Conservation (phyloP, 2,329 filamentous ascomycete species). For the Botrytis aclada region DNA sequence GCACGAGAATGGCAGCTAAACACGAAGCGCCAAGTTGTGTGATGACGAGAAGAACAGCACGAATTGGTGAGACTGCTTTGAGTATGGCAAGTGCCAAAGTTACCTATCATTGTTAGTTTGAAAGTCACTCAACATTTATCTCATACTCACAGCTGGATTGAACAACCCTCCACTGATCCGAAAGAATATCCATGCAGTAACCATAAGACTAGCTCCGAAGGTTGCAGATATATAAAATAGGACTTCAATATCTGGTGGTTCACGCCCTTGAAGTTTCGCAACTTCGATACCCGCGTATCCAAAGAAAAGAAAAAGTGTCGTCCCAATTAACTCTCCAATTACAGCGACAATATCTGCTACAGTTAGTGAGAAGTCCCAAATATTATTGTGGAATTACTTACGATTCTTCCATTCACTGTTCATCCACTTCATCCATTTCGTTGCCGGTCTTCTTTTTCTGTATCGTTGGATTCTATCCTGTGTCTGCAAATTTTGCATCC, state of each 20-base stretch:
- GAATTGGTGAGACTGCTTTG: constrained; percentile 36
- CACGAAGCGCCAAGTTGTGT: constrained; percentile 40
- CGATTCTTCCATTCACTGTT: constrained; percentile 22
- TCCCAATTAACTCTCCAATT: constrained; percentile 37
- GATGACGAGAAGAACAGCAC: constrained; percentile 37
- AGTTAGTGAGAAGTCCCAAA: background rate
- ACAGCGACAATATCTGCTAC: constrained; percentile 32
- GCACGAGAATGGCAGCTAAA: constrained; percentile 43
- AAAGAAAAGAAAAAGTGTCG: constrained; percentile 40
- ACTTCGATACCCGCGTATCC: constrained; percentile 36
- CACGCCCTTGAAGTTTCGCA: constrained; percentile 17
- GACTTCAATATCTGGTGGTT: constrained; percentile 36
- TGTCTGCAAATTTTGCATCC: constrained; percentile 13
- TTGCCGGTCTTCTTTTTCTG: background rate
- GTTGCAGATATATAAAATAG: constrained; percentile 39
- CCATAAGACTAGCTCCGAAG: constrained; percentile 43
- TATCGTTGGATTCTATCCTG: background rate
- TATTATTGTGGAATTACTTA: constrained; percentile 22
- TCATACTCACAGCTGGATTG: constrained; percentile 43
- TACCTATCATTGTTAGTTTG: constrained; percentile 24
- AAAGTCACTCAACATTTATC: background rate
- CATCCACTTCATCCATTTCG: constrained; percentile 19
- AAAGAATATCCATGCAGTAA: constrained; percentile 56
- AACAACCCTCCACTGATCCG: constrained; percentile 51
- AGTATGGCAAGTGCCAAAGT: constrained; percentile 41